Base-by-base conservation (phyloP, 768 basidiomycete genomes). In the Calocybe indica region DNA sequence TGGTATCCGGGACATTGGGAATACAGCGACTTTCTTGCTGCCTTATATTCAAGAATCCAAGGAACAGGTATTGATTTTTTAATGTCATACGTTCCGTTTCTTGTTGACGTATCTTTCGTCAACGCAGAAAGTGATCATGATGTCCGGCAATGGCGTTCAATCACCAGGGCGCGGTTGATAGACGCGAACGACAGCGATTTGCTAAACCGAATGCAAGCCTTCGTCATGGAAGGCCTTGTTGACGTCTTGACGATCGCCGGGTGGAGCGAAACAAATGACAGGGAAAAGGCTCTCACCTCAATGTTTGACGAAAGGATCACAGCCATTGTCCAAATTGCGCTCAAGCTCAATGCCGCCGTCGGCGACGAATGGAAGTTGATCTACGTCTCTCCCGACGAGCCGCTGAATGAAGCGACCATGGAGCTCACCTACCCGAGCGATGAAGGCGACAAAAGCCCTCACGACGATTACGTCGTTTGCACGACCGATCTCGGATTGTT, bases 1-100 rank as follows among this genome's bases (percentile, higher is more conserved):
- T 72, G 71, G 71, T 71, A 67, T 47, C 69, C 69, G 9, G 61
- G 62, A 45, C 66, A 71, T 46, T 72, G 69, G 70, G 70, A 70
- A 13, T 70, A 70, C 37, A 63, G 62, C 15, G 65, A 64, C 31
- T 68, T 73, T 53, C 55, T 72, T 48, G 62, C 61, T 4, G 63
- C 63, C 1, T 49, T 71, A 40, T 67, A 67, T 48, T 60, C 64
- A 28, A 64, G 67, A 14, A 68, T 73, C 30, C 57, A 62, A 36
- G 68, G 66, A 31, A 59, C 62, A 54, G 65, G 70, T 70, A 47
- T 55, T 22, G 63, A 57, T 10, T 10, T 51, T 11, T 31, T 6
- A 29, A 6, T 7, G 13, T n/a, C 13, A n/a, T 10, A 43, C 9
- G 9, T 33, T 39, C 10, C 5, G 15, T 35, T 30, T 11, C 28